Percentiles rank a stretch among this genome's conserved stretches.
Evolutionary conservation across 345 rosid genomes (phyloP).

Genomic region (Cardamine resedifolia): DNA sequence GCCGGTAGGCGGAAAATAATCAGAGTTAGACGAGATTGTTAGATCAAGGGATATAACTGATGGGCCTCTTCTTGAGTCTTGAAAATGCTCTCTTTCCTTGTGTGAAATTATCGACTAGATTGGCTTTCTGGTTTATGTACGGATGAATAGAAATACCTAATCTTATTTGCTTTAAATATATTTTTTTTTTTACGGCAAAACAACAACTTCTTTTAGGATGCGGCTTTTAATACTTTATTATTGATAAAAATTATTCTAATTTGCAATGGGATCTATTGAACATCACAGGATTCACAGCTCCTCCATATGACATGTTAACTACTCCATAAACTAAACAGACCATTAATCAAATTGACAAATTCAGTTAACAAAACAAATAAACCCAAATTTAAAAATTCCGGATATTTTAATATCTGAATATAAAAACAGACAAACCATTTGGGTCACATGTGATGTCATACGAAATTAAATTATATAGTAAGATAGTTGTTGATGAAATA

Average conservation of each 20-base stretch:
- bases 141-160: background rate
- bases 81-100: too few species aligned
- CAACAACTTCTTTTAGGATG: too few species aligned
- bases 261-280: slow-evolving; percentile 8
- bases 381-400: background rate
- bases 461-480: background rate
- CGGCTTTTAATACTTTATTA: too few species aligned
- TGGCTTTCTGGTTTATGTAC: too few species aligned
- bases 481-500: background rate
- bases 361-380: slow-evolving; percentile 3
- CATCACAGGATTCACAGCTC: slow-evolving; percentile 34
- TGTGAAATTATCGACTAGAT: too few species aligned
- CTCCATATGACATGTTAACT: slow-evolving; percentile 27
- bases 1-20: too few species aligned
- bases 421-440: background rate
- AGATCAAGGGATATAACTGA: too few species aligned
- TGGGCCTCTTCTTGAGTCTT: too few species aligned
- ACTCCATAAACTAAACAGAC: slow-evolving; percentile 22
- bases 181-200: too few species aligned
- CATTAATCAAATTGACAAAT: background rate
- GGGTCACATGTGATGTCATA: slow-evolving; percentile 9
- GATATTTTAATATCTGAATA: background rate
- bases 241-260: background rate
- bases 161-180: background rate
- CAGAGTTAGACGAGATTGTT: too few species aligned